phyloP scores from a whole-genome alignment of 352 stramenopile species.

The Phytophthora ramorum region DNA sequence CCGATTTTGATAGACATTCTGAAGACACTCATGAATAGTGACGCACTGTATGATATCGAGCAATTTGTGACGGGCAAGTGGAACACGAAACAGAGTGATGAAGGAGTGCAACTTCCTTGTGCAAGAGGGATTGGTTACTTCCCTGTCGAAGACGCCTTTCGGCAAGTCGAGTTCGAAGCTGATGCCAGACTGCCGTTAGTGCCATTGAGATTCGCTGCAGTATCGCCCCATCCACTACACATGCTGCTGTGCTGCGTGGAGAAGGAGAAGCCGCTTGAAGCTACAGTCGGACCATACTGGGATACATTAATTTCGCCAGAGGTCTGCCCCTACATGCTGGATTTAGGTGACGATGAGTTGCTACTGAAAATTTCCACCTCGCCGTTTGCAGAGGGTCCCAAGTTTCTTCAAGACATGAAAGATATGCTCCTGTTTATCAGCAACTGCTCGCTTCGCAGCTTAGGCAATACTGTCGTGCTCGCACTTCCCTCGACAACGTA shows the following conservation, averaged over 20 bases:
- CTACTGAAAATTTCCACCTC: conserved; percentile 35
- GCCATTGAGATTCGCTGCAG: conserved; percentile 28
- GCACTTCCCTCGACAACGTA: conserved; percentile 1
- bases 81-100: conserved; percentile 22
- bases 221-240: conserved; percentile 27
- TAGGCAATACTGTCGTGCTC: conserved; percentile 23
- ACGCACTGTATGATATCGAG: conserved; percentile 18
- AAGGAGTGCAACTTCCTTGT: conserved; percentile 16
- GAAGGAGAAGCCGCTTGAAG: conserved; percentile 11
- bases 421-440: conserved; percentile 36
- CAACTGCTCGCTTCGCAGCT: conserved; percentile 23
- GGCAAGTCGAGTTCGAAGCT: conserved; percentile 28
- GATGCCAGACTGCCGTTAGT: conserved; percentile 27
- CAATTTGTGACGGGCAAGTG: conserved; percentile 30
- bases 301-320: conserved; percentile 26
- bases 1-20: conserved; percentile 35
- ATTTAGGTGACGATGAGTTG: conserved; percentile 29
- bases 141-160: conserved; percentile 25
- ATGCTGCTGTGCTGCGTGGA: conserved; percentile 31
- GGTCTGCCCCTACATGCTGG: conserved; percentile 20
- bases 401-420: conserved; percentile 42
- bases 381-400: conserved; percentile 35
- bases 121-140: conserved; percentile 37
- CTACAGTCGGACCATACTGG: conserved; percentile 29
- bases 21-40: conserved; percentile 16